These are phyloP conservation scores for Liquidambar formosana DNA, from an alignment of 164 flowering plant genomes.

Conservation along the genomic window DNA sequence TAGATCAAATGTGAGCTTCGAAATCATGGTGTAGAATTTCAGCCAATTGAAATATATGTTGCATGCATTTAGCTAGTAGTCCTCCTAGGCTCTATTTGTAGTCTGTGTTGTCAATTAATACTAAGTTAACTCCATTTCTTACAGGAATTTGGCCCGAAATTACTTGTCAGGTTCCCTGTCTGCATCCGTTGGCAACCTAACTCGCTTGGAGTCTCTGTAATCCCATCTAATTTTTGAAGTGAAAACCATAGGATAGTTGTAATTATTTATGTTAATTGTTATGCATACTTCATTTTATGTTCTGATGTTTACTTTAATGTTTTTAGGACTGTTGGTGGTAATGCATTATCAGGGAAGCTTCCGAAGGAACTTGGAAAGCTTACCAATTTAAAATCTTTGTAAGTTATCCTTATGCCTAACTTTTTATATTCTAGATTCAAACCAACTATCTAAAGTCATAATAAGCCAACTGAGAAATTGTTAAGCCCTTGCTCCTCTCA, in stretches of 20 bases:
- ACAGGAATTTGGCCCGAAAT: slow-evolving; percentile 41
- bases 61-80: no score
- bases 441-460: no score
- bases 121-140: neutral
- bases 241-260: no score
- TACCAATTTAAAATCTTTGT: slow-evolving; percentile 45
- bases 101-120: neutral
- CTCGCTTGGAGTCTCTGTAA: slow-evolving; percentile 24
- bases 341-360: slow-evolving; percentile 42
- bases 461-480: no score
- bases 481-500: no score
- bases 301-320: neutral
- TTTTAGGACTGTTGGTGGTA: slow-evolving; percentile 32
- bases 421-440: no score
- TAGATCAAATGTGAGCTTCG: no score
- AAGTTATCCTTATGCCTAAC: slow-evolving; percentile 9
- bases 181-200: slow-evolving; percentile 29
- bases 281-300: no score
- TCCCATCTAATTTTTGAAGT: neutral
- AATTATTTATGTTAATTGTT: no score
- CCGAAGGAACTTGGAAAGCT: slow-evolving; percentile 57
- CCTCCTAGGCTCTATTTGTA: neutral
- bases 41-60: no score
- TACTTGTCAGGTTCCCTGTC: slow-evolving; percentile 51
- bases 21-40: no score